A percentile compares a stretch with the other conserved stretches of the same genome.
Conservation (phyloP, 2,329 filamentous ascomycete genomes). For the Alternaria brassicicola region DNA sequence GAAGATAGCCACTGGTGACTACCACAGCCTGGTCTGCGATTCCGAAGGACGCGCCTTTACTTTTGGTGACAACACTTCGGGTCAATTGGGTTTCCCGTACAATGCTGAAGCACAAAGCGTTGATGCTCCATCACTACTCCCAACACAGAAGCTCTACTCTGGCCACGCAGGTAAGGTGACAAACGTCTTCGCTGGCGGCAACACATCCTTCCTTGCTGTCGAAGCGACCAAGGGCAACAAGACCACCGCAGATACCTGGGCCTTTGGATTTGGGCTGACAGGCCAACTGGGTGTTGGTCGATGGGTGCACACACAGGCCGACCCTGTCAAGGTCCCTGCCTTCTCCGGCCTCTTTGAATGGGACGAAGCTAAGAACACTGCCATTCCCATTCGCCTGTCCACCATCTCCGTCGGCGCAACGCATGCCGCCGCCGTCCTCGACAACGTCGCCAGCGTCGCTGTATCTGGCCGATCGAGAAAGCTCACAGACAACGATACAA, state of each 20-base stretch:
- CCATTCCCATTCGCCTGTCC: constrained; percentile 78
- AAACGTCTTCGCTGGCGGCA: constrained; percentile 80
- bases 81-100: constrained; percentile 86
- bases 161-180: constrained; percentile 72
- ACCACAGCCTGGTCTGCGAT: constrained; percentile 82
- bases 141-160: constrained; percentile 74
- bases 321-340: constrained; percentile 78
- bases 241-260: constrained; percentile 79
- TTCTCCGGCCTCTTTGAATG: constrained; percentile 87
- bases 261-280: constrained; percentile 83
- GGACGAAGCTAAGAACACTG: constrained; percentile 71
- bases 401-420: constrained; percentile 76
- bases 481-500: constrained; percentile 69
- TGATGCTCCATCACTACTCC: constrained; percentile 73
- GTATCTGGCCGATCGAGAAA: constrained; percentile 52
- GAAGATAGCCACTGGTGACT: constrained; percentile 82
- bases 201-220: constrained; percentile 85
- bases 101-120: constrained; percentile 66
- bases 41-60: constrained; percentile 77
- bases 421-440: constrained; percentile 82
- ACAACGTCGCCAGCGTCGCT: constrained; percentile 74
- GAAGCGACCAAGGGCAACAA: constrained; percentile 71
- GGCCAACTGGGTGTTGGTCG: constrained; percentile 83
- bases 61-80: constrained; percentile 89
- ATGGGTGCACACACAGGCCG: constrained; percentile 85